These are phyloP conservation scores for Penicillium psychrosexuale DNA, from an alignment of 2,329 filamentous ascomycete species.

Conservation along the genomic window DNA sequence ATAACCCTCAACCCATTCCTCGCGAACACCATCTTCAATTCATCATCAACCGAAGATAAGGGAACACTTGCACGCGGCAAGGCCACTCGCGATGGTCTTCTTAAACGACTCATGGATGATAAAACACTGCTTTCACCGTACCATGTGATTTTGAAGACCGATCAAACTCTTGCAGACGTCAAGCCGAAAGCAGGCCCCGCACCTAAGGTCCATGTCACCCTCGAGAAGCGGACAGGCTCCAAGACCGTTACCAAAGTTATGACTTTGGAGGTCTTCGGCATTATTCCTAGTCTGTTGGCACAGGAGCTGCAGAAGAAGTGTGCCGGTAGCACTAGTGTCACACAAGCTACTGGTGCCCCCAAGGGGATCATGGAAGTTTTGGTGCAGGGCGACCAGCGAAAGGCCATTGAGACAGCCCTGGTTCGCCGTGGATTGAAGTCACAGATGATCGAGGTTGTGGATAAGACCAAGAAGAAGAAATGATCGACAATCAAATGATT, in stretches of 20 bases:
- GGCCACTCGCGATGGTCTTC: conserved; percentile 59
- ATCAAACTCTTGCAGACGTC: conserved; percentile 40
- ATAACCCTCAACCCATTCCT: conserved; percentile 62
- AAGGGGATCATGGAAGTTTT: conserved; percentile 65
- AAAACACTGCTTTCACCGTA: conserved; percentile 51
- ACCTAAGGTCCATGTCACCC: conserved; percentile 57
- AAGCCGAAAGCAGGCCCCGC: conserved; percentile 61
- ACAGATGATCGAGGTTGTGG: conserved; percentile 62
- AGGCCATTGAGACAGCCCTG: conserved; percentile 58
- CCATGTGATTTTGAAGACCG: conserved; percentile 53
- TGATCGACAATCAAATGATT: background rate
- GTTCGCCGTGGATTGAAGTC: conserved; percentile 57
- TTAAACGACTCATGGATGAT: conserved; percentile 57
- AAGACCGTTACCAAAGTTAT: conserved; percentile 64
- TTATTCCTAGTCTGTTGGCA: conserved; percentile 58
- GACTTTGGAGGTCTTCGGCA: conserved; percentile 60
- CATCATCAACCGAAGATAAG: conserved; percentile 52
- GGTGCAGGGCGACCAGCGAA: conserved; percentile 65
- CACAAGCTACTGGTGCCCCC: conserved; percentile 60
- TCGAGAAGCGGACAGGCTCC: conserved; percentile 64
- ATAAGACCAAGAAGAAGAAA: conserved; percentile 67
- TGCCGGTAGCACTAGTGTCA: conserved; percentile 64
- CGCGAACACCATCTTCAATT: conserved; percentile 59
- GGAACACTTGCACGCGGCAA: conserved; percentile 56
- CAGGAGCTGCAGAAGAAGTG: conserved; percentile 66